phyloP scores from a whole-genome alignment of 257 asterid genomes.

The Thymus quinquecostatus region DNA sequence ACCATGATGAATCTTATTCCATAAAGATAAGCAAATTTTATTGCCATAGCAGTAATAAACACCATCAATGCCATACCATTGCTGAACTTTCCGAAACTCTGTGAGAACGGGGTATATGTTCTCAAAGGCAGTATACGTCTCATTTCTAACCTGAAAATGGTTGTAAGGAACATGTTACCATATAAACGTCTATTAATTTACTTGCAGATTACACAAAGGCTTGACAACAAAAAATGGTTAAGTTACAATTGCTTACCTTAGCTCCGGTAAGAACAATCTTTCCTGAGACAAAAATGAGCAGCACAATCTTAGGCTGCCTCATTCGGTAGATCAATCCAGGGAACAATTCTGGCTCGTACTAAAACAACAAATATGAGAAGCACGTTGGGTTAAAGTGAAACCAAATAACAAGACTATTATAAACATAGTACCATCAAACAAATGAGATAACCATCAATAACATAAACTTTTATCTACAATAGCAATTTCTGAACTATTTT shows the following conservation, averaged over 20 bases:
- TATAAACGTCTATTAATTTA: neutral
- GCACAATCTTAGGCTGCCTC: conserved; percentile 93
- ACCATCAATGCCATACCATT: conserved; percentile 57
- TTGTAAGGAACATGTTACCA: neutral
- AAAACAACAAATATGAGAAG: conserved; percentile 38
- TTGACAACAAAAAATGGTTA: neutral
- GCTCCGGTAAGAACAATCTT: conserved; percentile 97
- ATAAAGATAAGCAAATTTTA: neutral
- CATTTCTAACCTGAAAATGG: conserved; percentile 77
- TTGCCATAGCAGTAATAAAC: conserved; percentile 6
- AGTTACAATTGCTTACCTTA: conserved; percentile 53
- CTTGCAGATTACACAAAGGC: neutral
- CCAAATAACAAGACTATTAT: no score
- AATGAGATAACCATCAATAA: neutral
- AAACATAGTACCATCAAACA: neutral
- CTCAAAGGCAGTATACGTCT: conserved; percentile 89
- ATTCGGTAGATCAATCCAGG: conserved; percentile 93
- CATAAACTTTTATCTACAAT: neutral
- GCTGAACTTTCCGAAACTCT: conserved; percentile 89
- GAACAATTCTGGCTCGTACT: conserved; percentile 96
- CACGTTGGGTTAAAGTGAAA: neutral
- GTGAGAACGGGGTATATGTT: conserved; percentile 91
- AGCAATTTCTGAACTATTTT: neutral
- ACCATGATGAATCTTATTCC: neutral
- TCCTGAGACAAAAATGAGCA: conserved; percentile 92